Evolutionary conservation across 352 stramenopile species (phyloP), one percentile per base, ranked within the genome.

Genomic region (Vaucheria bursata): DNA sequence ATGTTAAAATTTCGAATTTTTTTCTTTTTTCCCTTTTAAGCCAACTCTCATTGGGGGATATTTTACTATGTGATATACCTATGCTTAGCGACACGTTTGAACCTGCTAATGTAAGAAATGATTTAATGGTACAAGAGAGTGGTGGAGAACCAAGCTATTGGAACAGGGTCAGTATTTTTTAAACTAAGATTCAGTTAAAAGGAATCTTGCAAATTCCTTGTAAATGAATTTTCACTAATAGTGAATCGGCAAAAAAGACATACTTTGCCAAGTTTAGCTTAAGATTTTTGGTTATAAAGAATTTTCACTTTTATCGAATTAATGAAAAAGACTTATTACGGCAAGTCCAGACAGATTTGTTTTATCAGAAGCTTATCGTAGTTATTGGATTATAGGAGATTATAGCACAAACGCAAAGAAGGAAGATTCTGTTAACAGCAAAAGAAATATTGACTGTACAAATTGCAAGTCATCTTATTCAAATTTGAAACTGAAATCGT

Each of bases 81-180:
- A 31, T 29, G 33, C 65, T 72, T 6, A 72, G 65, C 31, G 65
- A 25, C 12, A 38, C 36, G 1, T 72, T 72, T 72, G 18, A 36
- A 35, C 31, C 65, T 7, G 31, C 3, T 4, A 72, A 72, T 40
- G 31, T 72, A 2, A 34, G 65, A 2, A 72, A 72, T 40, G 65
- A 72, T 40, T 31, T 72, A 35, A 72, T 72, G 65, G 65, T 72
- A 35, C 65, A 72, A 69, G 29, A 38, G 65, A 72, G 65, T 35
- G 31, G 65, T 50, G 65, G 65, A 8, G 6, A 36, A 8, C 65
- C 65, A 50, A 40, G 33, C 6, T 35, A 8, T 40, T 72, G 65
- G 65, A 72, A 72, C 65, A 72, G 65, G 31, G 65, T 72, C 1
- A 72, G 65, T 69, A 18, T 34, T 34, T 59, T 59, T 12, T 18